A percentile compares a stretch with the other conserved stretches of the same genome.
Evolutionary conservation across 2,329 filamentous ascomycete genomes (phyloP).

Genomic region (Penicillium hesseltinei): DNA sequence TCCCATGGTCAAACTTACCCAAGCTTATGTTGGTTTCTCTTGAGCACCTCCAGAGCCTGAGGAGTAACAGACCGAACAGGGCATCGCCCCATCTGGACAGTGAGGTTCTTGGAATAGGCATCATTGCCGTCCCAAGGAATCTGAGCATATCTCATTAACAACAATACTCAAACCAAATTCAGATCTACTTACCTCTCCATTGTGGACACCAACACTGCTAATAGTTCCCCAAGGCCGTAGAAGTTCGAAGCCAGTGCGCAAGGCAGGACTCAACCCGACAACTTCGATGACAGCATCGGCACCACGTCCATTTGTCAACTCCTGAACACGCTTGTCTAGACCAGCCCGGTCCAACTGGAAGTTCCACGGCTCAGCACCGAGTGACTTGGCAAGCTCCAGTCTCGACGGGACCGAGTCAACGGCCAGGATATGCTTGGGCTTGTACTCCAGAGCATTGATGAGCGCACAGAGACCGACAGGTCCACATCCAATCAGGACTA

Average conservation of each 20-base stretch:
- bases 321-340: slow-evolving; percentile 67
- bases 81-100: slow-evolving; percentile 72
- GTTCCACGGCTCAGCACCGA: slow-evolving; percentile 83
- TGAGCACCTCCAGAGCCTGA: slow-evolving; percentile 63
- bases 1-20: slow-evolving; percentile 48
- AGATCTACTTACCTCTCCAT: slow-evolving; percentile 57
- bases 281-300: slow-evolving; percentile 83
- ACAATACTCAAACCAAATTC: slow-evolving; percentile 1
- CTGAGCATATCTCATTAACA: slow-evolving; percentile 39
- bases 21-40: slow-evolving; percentile 64
- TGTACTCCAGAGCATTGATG: slow-evolving; percentile 71
- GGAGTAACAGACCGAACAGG: slow-evolving; percentile 70
- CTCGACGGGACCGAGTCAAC: slow-evolving; percentile 75
- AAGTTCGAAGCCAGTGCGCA: slow-evolving; percentile 69
- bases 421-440: slow-evolving; percentile 73
- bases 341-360: slow-evolving; percentile 66
- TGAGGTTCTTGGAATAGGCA: slow-evolving; percentile 67
- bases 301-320: slow-evolving; percentile 74
- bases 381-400: slow-evolving; percentile 66
- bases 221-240: slow-evolving; percentile 71
- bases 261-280: slow-evolving; percentile 66
- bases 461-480: slow-evolving; percentile 82
- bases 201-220: slow-evolving; percentile 74
- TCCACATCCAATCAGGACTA: slow-evolving; percentile 81
- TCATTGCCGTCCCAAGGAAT: slow-evolving; percentile 66